Evolutionary conservation across 2,329 filamentous ascomycete species (phyloP).

Genomic region (Aureobasidium subglaciale): DNA sequence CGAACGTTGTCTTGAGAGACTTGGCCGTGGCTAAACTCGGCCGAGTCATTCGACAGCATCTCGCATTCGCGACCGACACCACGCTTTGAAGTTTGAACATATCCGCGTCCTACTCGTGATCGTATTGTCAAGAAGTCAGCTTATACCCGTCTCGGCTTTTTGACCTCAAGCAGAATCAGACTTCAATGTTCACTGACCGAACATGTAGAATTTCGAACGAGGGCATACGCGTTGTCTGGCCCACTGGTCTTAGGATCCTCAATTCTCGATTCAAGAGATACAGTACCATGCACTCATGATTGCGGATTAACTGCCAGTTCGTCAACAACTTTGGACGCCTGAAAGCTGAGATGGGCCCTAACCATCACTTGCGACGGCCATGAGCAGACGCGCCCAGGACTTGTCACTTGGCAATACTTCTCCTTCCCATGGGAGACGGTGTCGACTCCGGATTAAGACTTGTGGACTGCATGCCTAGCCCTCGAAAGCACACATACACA

Average conservation of each 20-base stretch:
- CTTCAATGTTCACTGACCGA: too few relatives aligned
- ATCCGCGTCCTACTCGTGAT: not conserved
- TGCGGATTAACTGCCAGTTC: too few relatives aligned
- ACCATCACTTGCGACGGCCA: not conserved
- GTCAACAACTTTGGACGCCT: too few relatives aligned
- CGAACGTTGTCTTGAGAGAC: not conserved
- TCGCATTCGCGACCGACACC: not conserved
- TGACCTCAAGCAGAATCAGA: not conserved
- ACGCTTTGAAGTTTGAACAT: not conserved
- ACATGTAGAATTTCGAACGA: too few relatives aligned
- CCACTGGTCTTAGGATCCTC: too few relatives aligned
- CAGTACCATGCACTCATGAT: too few relatives aligned
- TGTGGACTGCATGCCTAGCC: not conserved
- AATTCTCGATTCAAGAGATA: too few relatives aligned
- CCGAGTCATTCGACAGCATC: not conserved
- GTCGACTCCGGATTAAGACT: not conserved
- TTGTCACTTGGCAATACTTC: not conserved
- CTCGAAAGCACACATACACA: not conserved
- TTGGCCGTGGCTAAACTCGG: not conserved
- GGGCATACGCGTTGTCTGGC: too few relatives aligned
- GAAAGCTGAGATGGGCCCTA: too few relatives aligned
- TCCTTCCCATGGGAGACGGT: not conserved
- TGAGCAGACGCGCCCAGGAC: not conserved
- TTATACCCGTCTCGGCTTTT: not conserved
- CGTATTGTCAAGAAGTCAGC: too few relatives aligned